Evolutionary conservation across 2,329 filamentous ascomycete species (phyloP).

Genomic region (Fusarium bulbicola): DNA sequence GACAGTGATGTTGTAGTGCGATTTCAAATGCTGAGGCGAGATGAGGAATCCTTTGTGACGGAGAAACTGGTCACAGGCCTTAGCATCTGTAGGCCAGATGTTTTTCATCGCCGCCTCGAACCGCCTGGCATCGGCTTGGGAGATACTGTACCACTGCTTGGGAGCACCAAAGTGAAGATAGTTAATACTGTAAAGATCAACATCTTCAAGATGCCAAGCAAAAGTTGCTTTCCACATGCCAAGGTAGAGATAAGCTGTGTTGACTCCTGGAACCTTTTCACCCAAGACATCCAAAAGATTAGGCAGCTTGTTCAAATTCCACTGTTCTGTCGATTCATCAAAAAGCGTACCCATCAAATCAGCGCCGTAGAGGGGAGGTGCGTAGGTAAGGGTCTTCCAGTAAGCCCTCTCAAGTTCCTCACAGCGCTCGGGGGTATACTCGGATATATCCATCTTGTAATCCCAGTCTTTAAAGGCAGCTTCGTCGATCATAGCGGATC

Average conservation of each 20-base stretch:
- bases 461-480: slow-evolving; percentile 91
- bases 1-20: slow-evolving; percentile 92
- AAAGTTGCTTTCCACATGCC: slow-evolving; percentile 99
- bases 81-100: slow-evolving; percentile 94
- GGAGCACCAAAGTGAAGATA: slow-evolving; percentile 98
- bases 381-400: slow-evolving; percentile 97
- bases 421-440: slow-evolving; percentile 90
- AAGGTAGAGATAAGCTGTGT: slow-evolving; percentile 96
- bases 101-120: slow-evolving; percentile 96
- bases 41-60: slow-evolving; percentile 98
- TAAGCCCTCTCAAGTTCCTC: slow-evolving; percentile 94
- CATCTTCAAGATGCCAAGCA: slow-evolving; percentile 98
- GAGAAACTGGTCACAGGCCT: slow-evolving; percentile 94
- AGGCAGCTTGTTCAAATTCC: slow-evolving; percentile 95
- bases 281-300: slow-evolving; percentile 94
- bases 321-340: slow-evolving; percentile 81
- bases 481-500: slow-evolving; percentile 84
- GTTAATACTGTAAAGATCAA: slow-evolving; percentile 99
- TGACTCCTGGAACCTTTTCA: slow-evolving; percentile 95
- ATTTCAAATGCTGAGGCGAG: slow-evolving; percentile 85
- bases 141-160: slow-evolving; percentile 99
- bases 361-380: slow-evolving; percentile 92
- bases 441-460: slow-evolving; percentile 86
- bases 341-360: slow-evolving; percentile 97
- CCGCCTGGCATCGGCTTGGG: slow-evolving; percentile 88